Evolutionary conservation across 495 filamentous ascomycete species (phyloP), one percentile per base, ranked within the genome.

Genomic region (Symbiotaphrina buchneri): DNA sequence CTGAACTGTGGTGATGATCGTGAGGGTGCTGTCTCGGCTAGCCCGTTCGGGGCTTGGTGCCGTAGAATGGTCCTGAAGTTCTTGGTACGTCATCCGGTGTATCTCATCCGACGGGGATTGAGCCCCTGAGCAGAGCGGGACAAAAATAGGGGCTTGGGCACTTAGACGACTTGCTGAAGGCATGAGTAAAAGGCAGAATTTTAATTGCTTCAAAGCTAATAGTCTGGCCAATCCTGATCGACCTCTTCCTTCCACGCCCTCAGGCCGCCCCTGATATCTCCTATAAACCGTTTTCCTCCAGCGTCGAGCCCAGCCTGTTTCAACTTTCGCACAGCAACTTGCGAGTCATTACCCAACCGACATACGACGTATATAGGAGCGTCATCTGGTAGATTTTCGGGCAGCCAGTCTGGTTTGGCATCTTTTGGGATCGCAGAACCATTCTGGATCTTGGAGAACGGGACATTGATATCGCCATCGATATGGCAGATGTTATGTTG

Each of bases 321-420:
- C 37, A 91, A 38, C 45, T 57, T 71, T 42, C 60, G 62, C 0
- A 81, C 68, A 0, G 70, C 74, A 30, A 82, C 47, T 45, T 93
- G 87, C 0, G 80, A 91, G 45, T 97, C 87, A 40, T 93, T 80
- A 2, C 87, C 87, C 2, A 74, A 61, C 11, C 81, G 65, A 43
- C 87, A 97, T 0, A 97, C 59, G 2, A 91, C 68, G 43, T 79
- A 77, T 6, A 94, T 55, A 0, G 60, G 58, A 28, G 49, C 40
- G 4, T 29, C 43, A 5, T 38, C 32, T 11, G 34, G 34, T 14
- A 53, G 20, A 18, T 47, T 41, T 10, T 42, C 32, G 0, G 61
- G 58, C 5, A 69, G 31, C 58, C 67, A n/a, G 50, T 37, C 30
- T 16, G 41, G 41, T 29, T 36, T 17, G 31, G 33, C 25, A 7